Percentiles rank a stretch among this genome's conserved stretches.
Conservation (phyloP, 2,329 filamentous ascomycete species). For the Cladophialophora exuberans region DNA sequence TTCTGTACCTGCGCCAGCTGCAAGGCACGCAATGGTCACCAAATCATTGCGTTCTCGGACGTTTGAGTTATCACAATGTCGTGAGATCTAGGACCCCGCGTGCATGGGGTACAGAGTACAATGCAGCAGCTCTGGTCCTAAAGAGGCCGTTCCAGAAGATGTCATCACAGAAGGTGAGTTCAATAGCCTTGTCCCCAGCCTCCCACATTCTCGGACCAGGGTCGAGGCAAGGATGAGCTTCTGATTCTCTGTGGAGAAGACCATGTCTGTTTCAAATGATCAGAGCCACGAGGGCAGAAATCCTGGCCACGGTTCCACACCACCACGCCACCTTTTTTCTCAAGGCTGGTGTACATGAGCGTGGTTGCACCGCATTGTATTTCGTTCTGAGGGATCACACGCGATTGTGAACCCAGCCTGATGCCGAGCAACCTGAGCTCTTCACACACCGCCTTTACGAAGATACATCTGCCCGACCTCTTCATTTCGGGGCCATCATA, state of each 20-base stretch:
- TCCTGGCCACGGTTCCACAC: background rate
- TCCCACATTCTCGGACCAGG: background rate
- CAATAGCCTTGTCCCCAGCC: slow-evolving; percentile 10
- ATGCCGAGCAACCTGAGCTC: slow-evolving; percentile 1
- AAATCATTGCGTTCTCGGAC: no score
- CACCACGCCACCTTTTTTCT: no score
- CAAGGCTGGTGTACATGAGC: no score
- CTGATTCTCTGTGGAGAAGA: background rate
- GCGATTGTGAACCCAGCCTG: background rate
- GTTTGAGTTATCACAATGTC: no score
- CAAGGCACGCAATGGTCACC: slow-evolving; percentile 1
- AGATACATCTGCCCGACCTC: background rate
- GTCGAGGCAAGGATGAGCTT: background rate
- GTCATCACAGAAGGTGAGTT: slow-evolving; percentile 3
- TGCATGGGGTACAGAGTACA: background rate
- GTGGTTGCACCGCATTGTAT: no score
- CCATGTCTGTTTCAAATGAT: background rate
- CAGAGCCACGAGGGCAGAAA: background rate
- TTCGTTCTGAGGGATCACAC: background rate
- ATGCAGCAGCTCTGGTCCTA: slow-evolving; percentile 2
- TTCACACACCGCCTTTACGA: slow-evolving; percentile 2
- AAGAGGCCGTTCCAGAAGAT: background rate
- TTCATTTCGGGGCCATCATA: no score
- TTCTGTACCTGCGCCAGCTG: slow-evolving; percentile 8
- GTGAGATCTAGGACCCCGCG: no score